Conservation (phyloP, 2,329 filamentous ascomycete species). For the Chaetomium strumarium region DNA sequence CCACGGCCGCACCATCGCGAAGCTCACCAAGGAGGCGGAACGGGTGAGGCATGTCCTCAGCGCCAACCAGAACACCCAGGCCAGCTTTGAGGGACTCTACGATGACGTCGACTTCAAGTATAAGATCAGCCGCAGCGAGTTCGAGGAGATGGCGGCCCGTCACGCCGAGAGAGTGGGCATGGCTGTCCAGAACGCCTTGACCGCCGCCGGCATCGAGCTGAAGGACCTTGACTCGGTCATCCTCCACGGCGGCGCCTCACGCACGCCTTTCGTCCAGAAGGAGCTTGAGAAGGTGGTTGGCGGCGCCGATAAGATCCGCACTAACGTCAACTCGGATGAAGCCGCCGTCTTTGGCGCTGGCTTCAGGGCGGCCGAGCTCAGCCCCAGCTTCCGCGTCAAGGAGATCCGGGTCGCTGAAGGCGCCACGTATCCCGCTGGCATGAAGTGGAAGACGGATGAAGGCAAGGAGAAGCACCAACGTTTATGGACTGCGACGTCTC, state of each 20-base stretch:
- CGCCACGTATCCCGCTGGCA: conserved; percentile 64
- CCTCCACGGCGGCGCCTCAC: conserved; percentile 81
- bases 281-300: conserved; percentile 72
- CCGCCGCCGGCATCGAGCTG: conserved; percentile 64
- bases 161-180: conserved; percentile 62
- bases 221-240: conserved; percentile 83
- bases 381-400: conserved; percentile 95
- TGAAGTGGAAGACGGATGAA: conserved; percentile 67
- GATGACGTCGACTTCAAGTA: conserved; percentile 93
- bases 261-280: conserved; percentile 92
- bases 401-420: conserved; percentile 83
- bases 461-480: conserved; percentile 71
- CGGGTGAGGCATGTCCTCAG: conserved; percentile 83
- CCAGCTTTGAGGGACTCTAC: conserved; percentile 82
- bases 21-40: conserved; percentile 90
- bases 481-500: conserved; percentile 73
- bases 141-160: conserved; percentile 68
- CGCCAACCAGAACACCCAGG: conserved; percentile 76
- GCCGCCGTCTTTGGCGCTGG: conserved; percentile 92
- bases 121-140: conserved; percentile 72
- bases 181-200: conserved; percentile 69
- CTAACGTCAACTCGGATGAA: conserved; percentile 95
- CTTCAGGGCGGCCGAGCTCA: conserved; percentile 87
- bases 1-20: conserved; percentile 80
- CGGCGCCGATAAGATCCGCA: conserved; percentile 70